Evolutionary conservation across 2,329 filamentous ascomycete species (phyloP).

Genomic region (Aspergillus intermedius): DNA sequence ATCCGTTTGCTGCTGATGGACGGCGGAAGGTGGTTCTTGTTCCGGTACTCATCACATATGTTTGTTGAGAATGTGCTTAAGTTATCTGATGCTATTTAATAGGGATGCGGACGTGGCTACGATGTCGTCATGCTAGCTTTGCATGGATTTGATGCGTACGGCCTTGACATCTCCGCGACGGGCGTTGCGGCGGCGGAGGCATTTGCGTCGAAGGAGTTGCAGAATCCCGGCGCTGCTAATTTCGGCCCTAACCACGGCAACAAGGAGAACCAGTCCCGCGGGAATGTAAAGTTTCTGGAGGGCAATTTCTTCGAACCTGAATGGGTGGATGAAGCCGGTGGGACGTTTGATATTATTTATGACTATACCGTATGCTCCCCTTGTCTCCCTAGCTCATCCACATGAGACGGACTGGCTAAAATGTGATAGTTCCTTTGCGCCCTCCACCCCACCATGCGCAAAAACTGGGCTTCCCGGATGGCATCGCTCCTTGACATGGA

Average conservation of each 20-base stretch:
- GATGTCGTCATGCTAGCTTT: slow-evolving; percentile 27
- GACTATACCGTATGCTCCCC: slow-evolving; percentile 53
- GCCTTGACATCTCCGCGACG: slow-evolving; percentile 24
- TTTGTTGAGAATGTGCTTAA: background rate
- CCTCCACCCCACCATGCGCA: slow-evolving; percentile 48
- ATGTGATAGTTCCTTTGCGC: slow-evolving; percentile 54
- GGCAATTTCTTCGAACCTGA: slow-evolving; percentile 54
- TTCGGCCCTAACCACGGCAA: slow-evolving; percentile 5
- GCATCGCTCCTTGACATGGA: slow-evolving; percentile 43
- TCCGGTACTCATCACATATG: slow-evolving; percentile 14
- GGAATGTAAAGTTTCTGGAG: background rate
- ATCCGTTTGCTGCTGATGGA: slow-evolving; percentile 12
- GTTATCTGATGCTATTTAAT: background rate
- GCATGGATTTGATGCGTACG: slow-evolving; percentile 25
- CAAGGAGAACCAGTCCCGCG: background rate
- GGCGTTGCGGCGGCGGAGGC: slow-evolving; percentile 15
- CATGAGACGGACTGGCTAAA: background rate
- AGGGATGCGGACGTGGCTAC: slow-evolving; percentile 31
- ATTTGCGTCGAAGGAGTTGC: slow-evolving; percentile 16
- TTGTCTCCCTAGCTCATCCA: background rate
- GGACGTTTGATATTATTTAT: slow-evolving; percentile 59
- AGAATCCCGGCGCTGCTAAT: slow-evolving; percentile 11
- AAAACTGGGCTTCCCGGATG: slow-evolving; percentile 51
- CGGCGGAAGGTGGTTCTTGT: slow-evolving; percentile 21
- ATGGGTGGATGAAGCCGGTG: slow-evolving; percentile 41